phyloP scores from a whole-genome alignment of 164 flowering plant genomes.

The Euptelea pleiosperma region DNA sequence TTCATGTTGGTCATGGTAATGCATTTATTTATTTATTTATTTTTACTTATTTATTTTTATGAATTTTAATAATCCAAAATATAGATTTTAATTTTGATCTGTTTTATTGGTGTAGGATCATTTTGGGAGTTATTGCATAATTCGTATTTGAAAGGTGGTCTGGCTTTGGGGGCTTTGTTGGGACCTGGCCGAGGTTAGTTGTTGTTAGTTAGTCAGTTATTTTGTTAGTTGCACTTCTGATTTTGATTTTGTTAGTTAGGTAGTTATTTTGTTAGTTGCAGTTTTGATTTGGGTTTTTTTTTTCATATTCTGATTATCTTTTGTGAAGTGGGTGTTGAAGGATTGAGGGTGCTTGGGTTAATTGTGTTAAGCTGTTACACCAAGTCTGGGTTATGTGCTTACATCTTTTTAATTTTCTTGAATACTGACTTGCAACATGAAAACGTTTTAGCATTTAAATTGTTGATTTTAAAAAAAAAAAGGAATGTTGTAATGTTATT shows the following conservation, averaged over 20 bases:
- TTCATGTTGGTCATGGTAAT: constrained; percentile 82
- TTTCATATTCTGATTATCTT: background rate
- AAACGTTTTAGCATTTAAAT: too few species aligned
- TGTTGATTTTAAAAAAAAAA: background rate
- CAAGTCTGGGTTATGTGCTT: too few species aligned
- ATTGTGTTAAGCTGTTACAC: background rate
- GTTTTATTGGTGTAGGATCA: constrained; percentile 42
- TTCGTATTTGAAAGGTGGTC: constrained; percentile 75
- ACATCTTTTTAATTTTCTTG: background rate
- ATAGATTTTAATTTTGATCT: background rate
- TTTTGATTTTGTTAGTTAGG: background rate
- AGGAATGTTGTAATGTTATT: background rate
- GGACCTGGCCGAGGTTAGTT: constrained; percentile 92
- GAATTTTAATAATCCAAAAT: background rate
- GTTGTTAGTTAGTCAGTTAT: background rate
- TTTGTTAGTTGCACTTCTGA: background rate
- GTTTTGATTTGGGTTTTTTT: background rate
- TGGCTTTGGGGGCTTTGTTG: constrained; percentile 70
- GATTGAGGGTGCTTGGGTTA: background rate
- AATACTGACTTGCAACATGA: background rate
- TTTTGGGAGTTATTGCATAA: constrained; percentile 76
- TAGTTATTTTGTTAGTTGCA: background rate
- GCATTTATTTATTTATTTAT: too few species aligned
- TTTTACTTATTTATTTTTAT: background rate
- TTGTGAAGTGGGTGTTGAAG: background rate